phyloP scores from a whole-genome alignment of 768 basidiomycete genomes.

The Kwoniella shandongensis region DNA sequence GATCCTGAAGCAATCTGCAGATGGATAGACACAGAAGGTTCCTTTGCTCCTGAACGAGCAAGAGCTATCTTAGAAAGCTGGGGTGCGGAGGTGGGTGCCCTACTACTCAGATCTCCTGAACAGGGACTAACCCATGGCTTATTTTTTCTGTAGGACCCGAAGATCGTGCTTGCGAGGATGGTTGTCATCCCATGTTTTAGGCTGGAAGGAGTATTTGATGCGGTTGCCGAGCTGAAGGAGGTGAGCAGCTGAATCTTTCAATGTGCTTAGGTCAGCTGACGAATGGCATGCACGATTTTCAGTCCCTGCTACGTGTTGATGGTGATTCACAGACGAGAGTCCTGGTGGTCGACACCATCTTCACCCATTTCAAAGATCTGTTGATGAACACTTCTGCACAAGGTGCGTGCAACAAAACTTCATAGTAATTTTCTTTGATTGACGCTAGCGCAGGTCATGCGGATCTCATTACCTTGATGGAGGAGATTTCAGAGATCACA shows the following conservation, averaged over 20 bases:
- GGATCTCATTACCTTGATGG: constrained; percentile 37
- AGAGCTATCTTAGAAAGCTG: constrained; percentile 26
- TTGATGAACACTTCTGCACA: constrained; percentile 37
- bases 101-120: too few relatives aligned
- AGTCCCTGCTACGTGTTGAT: too few relatives aligned
- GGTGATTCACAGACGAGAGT: constrained; percentile 22
- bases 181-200: constrained; percentile 34
- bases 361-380: constrained; percentile 43
- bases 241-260: constrained; percentile 14
- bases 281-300: too few relatives aligned
- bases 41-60: constrained; percentile 42
- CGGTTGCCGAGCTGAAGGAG: constrained; percentile 20
- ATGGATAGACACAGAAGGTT: constrained; percentile 51
- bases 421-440: neutral
- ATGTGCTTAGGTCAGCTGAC: neutral
- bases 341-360: constrained; percentile 45
- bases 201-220: constrained; percentile 39
- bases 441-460: constrained; percentile 34
- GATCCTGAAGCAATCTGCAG: constrained; percentile 31
- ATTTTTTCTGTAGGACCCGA: constrained; percentile 16
- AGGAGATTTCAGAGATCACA: constrained; percentile 37
- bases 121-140: neutral
- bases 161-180: constrained; percentile 25
- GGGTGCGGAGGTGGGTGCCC: constrained; percentile 26
- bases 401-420: constrained; percentile 25